Percentiles rank a stretch among this genome's conserved stretches.
phyloP scores from a whole-genome alignment of 495 filamentous ascomycete genomes.

The Viridothelium virens region DNA sequence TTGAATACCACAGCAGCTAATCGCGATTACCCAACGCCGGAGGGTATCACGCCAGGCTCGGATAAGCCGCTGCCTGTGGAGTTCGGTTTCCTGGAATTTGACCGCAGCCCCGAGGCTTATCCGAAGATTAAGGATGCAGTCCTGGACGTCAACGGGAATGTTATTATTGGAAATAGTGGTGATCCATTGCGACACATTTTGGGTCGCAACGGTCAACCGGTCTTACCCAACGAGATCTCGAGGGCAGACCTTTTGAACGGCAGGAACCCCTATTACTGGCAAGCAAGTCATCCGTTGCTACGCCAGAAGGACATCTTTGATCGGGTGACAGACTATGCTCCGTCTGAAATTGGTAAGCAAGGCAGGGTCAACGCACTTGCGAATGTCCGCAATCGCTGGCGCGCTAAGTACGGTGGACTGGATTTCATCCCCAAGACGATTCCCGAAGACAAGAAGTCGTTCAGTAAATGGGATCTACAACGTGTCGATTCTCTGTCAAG shows the following conservation, averaged over 20 bases:
- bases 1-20: neutral
- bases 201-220: neutral
- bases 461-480: conserved; percentile 4
- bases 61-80: neutral
- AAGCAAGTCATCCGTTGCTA: neutral
- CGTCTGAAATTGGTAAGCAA: neutral
- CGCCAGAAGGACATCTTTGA: conserved; percentile 2
- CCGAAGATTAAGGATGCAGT: neutral
- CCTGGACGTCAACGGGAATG: neutral
- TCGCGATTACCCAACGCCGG: neutral
- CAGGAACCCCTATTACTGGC: neutral
- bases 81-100: conserved; percentile 2
- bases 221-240: neutral
- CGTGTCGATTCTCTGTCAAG: neutral
- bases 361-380: conserved; percentile 1
- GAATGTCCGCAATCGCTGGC: conserved; percentile 7
- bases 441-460: neutral
- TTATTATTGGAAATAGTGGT: neutral
- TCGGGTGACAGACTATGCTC: neutral
- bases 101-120: neutral
- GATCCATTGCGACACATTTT: neutral
- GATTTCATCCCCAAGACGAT: neutral
- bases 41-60: neutral
- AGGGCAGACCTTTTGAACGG: neutral
- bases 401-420: conserved; percentile 4